phyloP scores from a whole-genome alignment of 768 basidiomycete species.

The Xanthoconium purpureum region DNA sequence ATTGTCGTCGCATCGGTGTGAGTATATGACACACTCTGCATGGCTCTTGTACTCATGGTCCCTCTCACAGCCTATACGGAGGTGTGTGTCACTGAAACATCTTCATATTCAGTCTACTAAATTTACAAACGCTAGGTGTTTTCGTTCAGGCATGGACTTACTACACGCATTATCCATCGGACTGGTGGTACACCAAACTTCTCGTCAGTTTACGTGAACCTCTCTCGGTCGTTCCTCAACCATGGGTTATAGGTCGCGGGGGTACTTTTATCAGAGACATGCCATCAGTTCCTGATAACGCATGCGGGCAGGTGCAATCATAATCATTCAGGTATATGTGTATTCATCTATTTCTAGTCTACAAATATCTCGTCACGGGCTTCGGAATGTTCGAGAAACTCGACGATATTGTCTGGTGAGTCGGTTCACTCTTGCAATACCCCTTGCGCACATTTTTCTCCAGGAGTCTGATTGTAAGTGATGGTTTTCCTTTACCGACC shows the following conservation, averaged over 20 bases:
- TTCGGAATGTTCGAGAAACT: slow-evolving; percentile 27
- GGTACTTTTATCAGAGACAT: slow-evolving; percentile 49
- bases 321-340: too few relatives aligned
- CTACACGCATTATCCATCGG: slow-evolving; percentile 45
- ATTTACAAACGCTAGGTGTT: slow-evolving; percentile 39
- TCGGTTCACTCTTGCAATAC: neutral
- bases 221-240: neutral
- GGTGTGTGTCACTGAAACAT: slow-evolving; percentile 31
- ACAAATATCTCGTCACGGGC: slow-evolving; percentile 45
- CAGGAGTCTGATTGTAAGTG: slow-evolving; percentile 25
- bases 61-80: slow-evolving; percentile 44
- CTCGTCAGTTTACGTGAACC: slow-evolving; percentile 35
- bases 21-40: slow-evolving; percentile 21
- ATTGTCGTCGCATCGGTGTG: slow-evolving; percentile 48
- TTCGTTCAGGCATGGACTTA: slow-evolving; percentile 56
- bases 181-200: slow-evolving; percentile 45
- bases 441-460: neutral
- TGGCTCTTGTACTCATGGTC: neutral
- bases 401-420: slow-evolving; percentile 41
- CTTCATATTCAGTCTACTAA: neutral
- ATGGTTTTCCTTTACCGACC: neutral
- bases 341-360: slow-evolving; percentile 34
- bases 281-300: slow-evolving; percentile 52
- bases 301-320: slow-evolving; percentile 40
- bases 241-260: slow-evolving; percentile 40